Base-by-base conservation (phyloP, 306 rosid species). In the Trichosanthes truncata region DNA sequence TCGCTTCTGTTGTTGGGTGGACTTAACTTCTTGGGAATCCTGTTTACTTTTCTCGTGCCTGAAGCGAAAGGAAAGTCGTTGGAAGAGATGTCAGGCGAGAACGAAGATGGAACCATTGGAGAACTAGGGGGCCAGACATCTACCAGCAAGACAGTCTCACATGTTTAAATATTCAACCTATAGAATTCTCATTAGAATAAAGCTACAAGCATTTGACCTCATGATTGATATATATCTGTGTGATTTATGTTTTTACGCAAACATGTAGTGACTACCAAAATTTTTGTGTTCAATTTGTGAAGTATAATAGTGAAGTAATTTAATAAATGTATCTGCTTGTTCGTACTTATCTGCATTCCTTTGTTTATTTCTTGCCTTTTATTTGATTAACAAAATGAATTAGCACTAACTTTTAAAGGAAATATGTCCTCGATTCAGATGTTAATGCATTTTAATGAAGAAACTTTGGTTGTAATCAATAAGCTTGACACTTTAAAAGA, bases 51-150 rank as follows among this genome's bases (percentile, higher is more conserved):
- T 85, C 74, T 89, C 38, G 97, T 93, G 33, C 96, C 93, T 0
- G 97, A 93, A 81, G 83, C 91, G 0, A 92, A 88, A 18, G 97
- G 97, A 3, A 90, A 45, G 80, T 92, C 93, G 0, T 82, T 92
- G 81, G 96, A 92, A 78, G 97, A 92, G 83, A 90, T 92, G 53
- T 89, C 97, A 0, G 92, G 96, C 8, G 96, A 92, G 85, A 71
- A 83, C 6, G 90, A 90, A 76, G 89, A 87, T 5, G 92, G 86
- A 80, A 56, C 61, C 9, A 31, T 74, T 4, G 9, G 26, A 74
- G 62, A 46, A 46, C 7, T 46, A 12, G 77, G 13, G 0, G 13
- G 40, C 1, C 57, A 45, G 10, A 3, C 77, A 25, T 3, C 18
- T 3, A 38, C 18, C 29, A 40, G 12, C 11, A n/a, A 3, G 0